These are phyloP conservation scores for Camellia japonica DNA, from an alignment of 148 eudicot species.

Conservation along the genomic window DNA sequence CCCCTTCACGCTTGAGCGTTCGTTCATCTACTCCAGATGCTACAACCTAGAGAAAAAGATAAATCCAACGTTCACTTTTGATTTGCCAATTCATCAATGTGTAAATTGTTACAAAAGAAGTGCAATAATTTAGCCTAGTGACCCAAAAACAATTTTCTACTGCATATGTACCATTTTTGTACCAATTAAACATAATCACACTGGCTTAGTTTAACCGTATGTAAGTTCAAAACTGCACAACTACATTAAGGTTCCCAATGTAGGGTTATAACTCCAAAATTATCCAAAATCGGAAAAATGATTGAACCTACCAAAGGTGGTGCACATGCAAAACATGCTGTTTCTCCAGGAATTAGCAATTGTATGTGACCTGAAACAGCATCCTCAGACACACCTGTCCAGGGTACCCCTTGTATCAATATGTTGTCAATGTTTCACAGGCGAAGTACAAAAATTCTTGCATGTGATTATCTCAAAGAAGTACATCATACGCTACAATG, in stretches of 20 bases:
- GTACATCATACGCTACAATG: neutral
- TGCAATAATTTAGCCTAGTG: neutral
- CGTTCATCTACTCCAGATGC: slow-evolving; percentile 97
- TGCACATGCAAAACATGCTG: slow-evolving; percentile 97
- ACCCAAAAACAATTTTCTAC: neutral
- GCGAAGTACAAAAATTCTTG: neutral
- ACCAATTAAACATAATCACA: neutral
- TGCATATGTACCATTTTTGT: neutral
- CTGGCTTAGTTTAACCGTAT: neutral
- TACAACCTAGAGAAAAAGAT: slow-evolving; percentile 55
- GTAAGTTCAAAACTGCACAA: neutral
- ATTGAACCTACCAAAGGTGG: slow-evolving; percentile 81
- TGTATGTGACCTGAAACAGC: slow-evolving; percentile 99
- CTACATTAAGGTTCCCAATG: neutral
- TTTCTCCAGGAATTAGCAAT: slow-evolving; percentile 92
- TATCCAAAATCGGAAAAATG: neutral
- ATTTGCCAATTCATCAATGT: neutral
- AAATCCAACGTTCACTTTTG: neutral
- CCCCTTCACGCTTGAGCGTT: slow-evolving; percentile 95
- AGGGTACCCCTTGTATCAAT: slow-evolving; percentile 7
- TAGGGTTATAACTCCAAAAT: neutral
- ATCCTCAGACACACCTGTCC: slow-evolving; percentile 93
- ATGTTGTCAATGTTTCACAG: neutral
- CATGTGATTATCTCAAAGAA: slow-evolving; percentile 1
- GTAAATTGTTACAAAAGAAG: neutral